Evolutionary conservation across 768 basidiomycete species (phyloP), one percentile per base, ranked within the genome.

Genomic region (Boletus rubescentipes): DNA sequence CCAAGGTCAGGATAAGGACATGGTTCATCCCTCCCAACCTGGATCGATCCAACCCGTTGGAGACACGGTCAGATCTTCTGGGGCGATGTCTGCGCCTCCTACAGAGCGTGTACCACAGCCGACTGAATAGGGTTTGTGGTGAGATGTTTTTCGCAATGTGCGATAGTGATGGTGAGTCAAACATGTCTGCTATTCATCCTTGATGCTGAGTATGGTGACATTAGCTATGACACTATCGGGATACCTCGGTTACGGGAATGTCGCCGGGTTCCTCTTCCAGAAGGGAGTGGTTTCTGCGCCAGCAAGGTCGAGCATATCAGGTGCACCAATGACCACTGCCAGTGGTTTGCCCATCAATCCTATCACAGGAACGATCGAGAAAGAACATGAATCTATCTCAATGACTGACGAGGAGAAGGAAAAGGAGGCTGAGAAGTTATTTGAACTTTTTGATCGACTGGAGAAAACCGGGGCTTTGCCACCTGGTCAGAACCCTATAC

Each of bases 371-470:
- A 84, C 84, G 12, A 79, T 77, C 7, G 72, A 78, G 50, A 53
- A 49, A 34, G 70, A 72, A 49, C 68, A 72, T 3, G 74, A 72
- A 43, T 62, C 76, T 16, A 69, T 67, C 7, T 73, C 83, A 46
- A 96, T 99, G 94, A 88, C 93, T 1, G 87, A 95, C 30, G 94
- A 95, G 67, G 96, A 99, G 77, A 97, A 96, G 70, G 93, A 97
- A 66, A 74, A 73, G 10, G 97, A 99, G 73, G 89, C 94, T 49
- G 95, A 98, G 76, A 87, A 86, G 65, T 75, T 99, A 38, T 92
- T 98, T 64, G 85, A 89, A 32, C 76, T 98, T 18, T 98, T 99
- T 64, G 91, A 97, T 58, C 77, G 95, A 43, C 75, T 98, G 58
- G 91, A 94, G 67, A 84, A 77, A 70, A 85, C 77, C 41, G 91